Evolutionary conservation across 2,329 filamentous ascomycete species (phyloP).

Genomic region (Beauveria sp.): DNA sequence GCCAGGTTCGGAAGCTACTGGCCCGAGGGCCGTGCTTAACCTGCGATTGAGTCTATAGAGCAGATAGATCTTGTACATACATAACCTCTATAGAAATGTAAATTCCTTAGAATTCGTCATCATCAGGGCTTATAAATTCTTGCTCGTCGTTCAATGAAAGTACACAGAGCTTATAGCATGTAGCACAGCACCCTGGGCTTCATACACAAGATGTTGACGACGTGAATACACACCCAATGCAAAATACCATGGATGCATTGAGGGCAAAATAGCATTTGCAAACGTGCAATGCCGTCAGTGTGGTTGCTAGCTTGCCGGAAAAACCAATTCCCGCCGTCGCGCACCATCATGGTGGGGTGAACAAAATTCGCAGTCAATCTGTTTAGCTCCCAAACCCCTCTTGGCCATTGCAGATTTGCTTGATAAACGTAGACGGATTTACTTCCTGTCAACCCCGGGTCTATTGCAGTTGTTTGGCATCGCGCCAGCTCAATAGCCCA

Average conservation of each 20-base stretch:
- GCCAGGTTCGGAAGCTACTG: constrained; percentile 20
- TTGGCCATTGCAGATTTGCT: not conserved
- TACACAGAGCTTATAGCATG: not conserved
- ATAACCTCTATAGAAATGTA: not conserved
- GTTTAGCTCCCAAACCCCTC: constrained; percentile 1
- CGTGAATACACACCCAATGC: not conserved
- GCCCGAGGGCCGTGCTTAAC: constrained; percentile 5
- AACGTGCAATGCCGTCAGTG: not conserved
- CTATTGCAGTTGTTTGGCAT: not conserved
- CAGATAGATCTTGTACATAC: not conserved
- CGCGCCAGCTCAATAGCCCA: constrained; percentile 20
- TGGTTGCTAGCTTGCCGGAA: not conserved
- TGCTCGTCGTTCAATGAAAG: not conserved
- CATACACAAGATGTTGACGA: not conserved
- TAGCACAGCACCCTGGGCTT: not conserved
- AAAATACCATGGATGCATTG: not conserved
- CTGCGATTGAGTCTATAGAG: not conserved
- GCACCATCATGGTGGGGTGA: constrained; percentile 4
- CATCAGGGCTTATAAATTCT: no score
- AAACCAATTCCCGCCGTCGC: constrained; percentile 5
- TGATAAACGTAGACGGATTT: constrained; percentile 6
- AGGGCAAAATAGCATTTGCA: not conserved
- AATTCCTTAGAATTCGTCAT: no score
- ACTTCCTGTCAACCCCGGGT: not conserved
- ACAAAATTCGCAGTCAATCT: constrained; percentile 5